A percentile compares a stretch with the other conserved stretches of the same genome.
Evolutionary conservation across 2,329 filamentous ascomycete species (phyloP).

Genomic region (Chaetomiaceae sp.): DNA sequence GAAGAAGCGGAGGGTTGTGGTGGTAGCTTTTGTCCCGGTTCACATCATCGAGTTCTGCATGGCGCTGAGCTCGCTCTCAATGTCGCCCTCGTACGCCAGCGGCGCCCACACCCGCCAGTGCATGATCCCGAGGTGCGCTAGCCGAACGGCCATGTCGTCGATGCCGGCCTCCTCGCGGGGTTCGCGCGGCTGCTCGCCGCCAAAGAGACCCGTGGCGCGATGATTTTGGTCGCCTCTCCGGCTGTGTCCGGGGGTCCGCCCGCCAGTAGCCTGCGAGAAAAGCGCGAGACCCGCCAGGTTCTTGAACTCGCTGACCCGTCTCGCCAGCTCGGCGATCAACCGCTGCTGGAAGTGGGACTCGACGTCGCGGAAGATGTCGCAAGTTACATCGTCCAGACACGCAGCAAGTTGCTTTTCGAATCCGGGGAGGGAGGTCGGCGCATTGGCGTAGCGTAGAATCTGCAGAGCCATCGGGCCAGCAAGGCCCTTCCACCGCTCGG

Average conservation of each 20-base stretch:
- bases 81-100: constrained; percentile 59
- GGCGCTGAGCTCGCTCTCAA: constrained; percentile 27
- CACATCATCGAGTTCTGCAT: constrained; percentile 4
- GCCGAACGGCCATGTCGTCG: constrained; percentile 66
- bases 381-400: constrained; percentile 41
- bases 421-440: constrained; percentile 40
- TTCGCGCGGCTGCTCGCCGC: constrained; percentile 37
- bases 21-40: neutral
- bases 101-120: constrained; percentile 88
- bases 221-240: constrained; percentile 30
- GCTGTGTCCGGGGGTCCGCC: constrained; percentile 39
- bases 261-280: constrained; percentile 53
- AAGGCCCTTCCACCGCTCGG: constrained; percentile 49
- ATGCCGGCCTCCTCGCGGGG: constrained; percentile 51
- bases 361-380: constrained; percentile 44
- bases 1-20: neutral
- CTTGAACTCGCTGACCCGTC: constrained; percentile 50
- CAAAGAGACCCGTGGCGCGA: constrained; percentile 26
- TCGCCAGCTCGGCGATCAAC: constrained; percentile 45
- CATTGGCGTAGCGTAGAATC: constrained; percentile 54
- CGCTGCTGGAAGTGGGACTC: constrained; percentile 48
- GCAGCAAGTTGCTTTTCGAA: constrained; percentile 48
- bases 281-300: constrained; percentile 49
- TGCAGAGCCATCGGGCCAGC: constrained; percentile 52
- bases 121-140: constrained; percentile 78